Evolutionary conservation across 164 flowering plant species (phyloP).

Genomic region (Kingdonia uniflora): DNA sequence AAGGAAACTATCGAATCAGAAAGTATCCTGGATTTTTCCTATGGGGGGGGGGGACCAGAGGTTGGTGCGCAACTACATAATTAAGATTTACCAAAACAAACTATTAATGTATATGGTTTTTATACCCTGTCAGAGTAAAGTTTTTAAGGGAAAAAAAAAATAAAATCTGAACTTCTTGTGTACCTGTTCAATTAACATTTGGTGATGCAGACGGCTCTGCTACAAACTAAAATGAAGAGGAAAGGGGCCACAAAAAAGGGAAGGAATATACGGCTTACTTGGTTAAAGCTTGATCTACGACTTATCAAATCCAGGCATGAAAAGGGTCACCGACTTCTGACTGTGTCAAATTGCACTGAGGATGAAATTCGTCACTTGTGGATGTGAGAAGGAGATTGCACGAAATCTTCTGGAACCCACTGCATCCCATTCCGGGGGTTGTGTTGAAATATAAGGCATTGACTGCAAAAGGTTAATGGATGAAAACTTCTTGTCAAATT

Average conservation of each 20-base stretch:
- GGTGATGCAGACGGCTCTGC: neutral
- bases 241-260: neutral
- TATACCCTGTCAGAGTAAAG: too few species aligned
- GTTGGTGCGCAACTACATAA: too few species aligned
- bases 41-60: too few species aligned
- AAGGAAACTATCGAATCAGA: too few species aligned
- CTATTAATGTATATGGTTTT: too few species aligned
- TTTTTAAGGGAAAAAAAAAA: too few species aligned
- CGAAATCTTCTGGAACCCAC: slow-evolving; percentile 26
- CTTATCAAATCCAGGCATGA: slow-evolving; percentile 98
- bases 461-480: slow-evolving; percentile 61
- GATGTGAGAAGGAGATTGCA: slow-evolving; percentile 27
- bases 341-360: slow-evolving; percentile 46
- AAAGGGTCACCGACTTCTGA: slow-evolving; percentile 57
- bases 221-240: neutral
- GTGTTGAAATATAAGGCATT: slow-evolving; percentile 39
- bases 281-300: slow-evolving; percentile 90
- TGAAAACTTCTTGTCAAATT: slow-evolving; percentile 30
- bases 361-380: slow-evolving; percentile 15
- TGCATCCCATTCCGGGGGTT: slow-evolving; percentile 36
- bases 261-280: slow-evolving; percentile 32
- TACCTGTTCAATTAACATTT: too few species aligned
- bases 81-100: too few species aligned
- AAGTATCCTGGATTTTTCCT: too few species aligned
- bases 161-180: too few species aligned